These are phyloP conservation scores for Linderniella brevidens DNA, from an alignment of 257 asterid genomes.

Conservation along the genomic window DNA sequence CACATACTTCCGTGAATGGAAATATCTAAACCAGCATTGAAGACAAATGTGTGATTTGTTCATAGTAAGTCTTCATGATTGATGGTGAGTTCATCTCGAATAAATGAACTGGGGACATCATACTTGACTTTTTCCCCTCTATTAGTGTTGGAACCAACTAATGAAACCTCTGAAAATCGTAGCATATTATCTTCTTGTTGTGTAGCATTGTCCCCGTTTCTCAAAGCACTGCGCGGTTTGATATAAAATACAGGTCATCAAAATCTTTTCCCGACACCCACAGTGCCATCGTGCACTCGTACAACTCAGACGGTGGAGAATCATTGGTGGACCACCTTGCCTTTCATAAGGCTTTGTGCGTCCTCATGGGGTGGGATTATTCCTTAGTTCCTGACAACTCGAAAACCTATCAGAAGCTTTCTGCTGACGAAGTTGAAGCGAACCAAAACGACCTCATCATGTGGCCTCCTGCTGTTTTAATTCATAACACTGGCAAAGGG, in stretches of 20 bases:
- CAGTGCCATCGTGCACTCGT: slow-evolving; percentile 74
- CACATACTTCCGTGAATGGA: no score
- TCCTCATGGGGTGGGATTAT: slow-evolving; percentile 94
- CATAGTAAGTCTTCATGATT: no score
- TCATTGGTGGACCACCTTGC: slow-evolving; percentile 75
- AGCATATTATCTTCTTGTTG: slow-evolving; percentile 13
- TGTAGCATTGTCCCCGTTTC: slow-evolving; percentile 15
- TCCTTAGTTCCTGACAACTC: slow-evolving; percentile 65
- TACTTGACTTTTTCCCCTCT: no score
- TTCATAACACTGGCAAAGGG: slow-evolving; percentile 74
- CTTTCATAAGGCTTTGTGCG: slow-evolving; percentile 82
- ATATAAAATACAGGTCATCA: slow-evolving; percentile 68
- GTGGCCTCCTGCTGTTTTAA: slow-evolving; percentile 94
- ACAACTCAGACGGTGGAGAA: slow-evolving; percentile 51
- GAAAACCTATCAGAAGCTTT: slow-evolving; percentile 63
- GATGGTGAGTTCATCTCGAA: no score
- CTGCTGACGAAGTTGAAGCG: slow-evolving; percentile 65
- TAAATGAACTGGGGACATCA: no score
- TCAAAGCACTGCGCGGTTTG: slow-evolving; percentile 34
- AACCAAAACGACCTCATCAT: slow-evolving; percentile 64
- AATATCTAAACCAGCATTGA: no score
- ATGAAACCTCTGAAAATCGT: no score
- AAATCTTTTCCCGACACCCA: slow-evolving; percentile 70
- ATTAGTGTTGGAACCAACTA: no score
- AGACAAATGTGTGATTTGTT: no score